Percentiles rank a stretch among this genome's conserved stretches.
phyloP scores from a whole-genome alignment of 768 basidiomycete species.

The Leccinum rimulosum region DNA sequence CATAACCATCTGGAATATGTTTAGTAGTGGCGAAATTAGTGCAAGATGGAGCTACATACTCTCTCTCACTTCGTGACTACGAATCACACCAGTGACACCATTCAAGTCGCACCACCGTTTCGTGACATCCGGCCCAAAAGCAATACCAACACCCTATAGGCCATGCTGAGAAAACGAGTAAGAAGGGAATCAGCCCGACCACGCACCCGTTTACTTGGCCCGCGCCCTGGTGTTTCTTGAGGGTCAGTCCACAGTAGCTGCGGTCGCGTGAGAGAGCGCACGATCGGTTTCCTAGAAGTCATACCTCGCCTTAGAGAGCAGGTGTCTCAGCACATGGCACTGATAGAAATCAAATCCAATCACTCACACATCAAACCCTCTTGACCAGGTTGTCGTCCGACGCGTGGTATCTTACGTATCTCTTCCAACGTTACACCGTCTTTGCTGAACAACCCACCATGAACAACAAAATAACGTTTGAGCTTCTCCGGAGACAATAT shows the following conservation, averaged over 20 bases:
- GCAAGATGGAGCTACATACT: slow-evolving; percentile 40
- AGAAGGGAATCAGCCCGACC: slow-evolving; percentile 1
- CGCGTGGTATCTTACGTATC: slow-evolving; percentile 81
- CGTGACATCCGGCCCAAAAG: slow-evolving; percentile 95
- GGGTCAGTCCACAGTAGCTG: slow-evolving; percentile 97
- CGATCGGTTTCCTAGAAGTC: background rate
- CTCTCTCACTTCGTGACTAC: slow-evolving; percentile 96
- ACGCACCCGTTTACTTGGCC: slow-evolving; percentile 91
- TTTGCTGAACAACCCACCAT: slow-evolving; percentile 94
- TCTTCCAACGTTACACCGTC: slow-evolving; percentile 95
- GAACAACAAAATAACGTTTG: slow-evolving; percentile 92
- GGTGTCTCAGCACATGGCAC: slow-evolving; percentile 7
- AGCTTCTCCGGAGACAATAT: slow-evolving; percentile 82
- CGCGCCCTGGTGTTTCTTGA: slow-evolving; percentile 82
- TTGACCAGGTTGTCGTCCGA: slow-evolving; percentile 89
- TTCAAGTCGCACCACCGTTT: slow-evolving; percentile 86
- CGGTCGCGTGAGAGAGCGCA: slow-evolving; percentile 10
- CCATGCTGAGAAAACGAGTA: slow-evolving; percentile 13
- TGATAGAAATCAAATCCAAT: slow-evolving; percentile 5
- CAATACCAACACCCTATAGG: slow-evolving; percentile 84
- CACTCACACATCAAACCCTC: slow-evolving; percentile 91
- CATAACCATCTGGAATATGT: slow-evolving; percentile 70
- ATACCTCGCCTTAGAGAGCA: slow-evolving; percentile 57
- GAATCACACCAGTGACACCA: slow-evolving; percentile 82
- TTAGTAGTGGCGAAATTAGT: slow-evolving; percentile 4